Evolutionary conservation across 2,329 filamentous ascomycete genomes (phyloP).

Genomic region (Metarhizium humberi): DNA sequence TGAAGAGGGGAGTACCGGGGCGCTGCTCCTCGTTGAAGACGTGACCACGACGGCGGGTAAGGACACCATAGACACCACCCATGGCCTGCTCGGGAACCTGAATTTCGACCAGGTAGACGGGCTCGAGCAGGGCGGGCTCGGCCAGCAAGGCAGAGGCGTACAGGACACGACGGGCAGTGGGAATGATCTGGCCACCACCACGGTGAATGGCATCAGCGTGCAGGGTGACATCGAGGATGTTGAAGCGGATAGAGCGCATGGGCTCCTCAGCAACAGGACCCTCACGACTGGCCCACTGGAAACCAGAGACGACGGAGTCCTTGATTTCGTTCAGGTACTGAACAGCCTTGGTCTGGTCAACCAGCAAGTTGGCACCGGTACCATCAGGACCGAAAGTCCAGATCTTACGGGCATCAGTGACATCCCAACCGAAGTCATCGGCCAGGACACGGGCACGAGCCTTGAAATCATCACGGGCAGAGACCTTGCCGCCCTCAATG

Average conservation of each 20-base stretch:
- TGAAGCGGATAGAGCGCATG: conserved; percentile 95
- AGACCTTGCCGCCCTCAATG: conserved; percentile 89
- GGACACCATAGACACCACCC: conserved; percentile 99
- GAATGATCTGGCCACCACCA: conserved; percentile 98
- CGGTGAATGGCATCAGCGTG: conserved; percentile 99
- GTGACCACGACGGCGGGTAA: conserved; percentile 96
- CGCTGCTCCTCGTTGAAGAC: conserved; percentile 98
- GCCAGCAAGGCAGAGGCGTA: conserved; percentile 89
- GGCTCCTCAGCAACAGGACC: conserved; percentile 97
- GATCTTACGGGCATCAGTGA: conserved; percentile 99
- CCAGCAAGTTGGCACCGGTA: conserved; percentile 92
- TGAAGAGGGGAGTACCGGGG: conserved; percentile 97
- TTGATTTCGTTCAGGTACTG: conserved; percentile 99
- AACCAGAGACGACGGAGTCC: conserved; percentile 98
- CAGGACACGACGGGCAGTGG: conserved; percentile 92
- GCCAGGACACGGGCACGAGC: conserved; percentile 89
- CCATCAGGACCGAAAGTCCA: conserved; percentile 99
- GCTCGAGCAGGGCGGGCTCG: conserved; percentile 85
- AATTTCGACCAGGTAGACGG: conserved; percentile 98
- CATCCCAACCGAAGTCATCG: conserved; percentile 97
- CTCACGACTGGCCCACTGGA: conserved; percentile 99
- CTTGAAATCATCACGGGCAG: conserved; percentile 98
- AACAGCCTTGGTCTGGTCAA: conserved; percentile 99
- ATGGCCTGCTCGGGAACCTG: conserved; percentile 97
- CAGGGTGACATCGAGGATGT: conserved; percentile 98